Conservation (phyloP, 2,329 filamentous ascomycete species). For the Nemania abortiva region DNA sequence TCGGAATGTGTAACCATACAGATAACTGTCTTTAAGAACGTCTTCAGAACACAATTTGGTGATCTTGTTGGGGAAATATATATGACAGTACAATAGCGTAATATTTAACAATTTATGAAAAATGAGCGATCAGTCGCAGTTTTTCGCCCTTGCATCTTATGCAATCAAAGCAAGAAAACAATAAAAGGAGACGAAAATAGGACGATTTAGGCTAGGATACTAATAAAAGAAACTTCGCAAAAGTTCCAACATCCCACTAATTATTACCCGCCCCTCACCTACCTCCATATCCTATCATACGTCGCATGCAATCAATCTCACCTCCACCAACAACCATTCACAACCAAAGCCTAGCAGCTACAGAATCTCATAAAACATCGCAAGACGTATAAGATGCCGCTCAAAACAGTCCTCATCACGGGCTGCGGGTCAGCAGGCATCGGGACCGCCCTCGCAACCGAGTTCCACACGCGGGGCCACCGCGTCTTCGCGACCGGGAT, state of each 20-base stretch:
- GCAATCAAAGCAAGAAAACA: too few species aligned
- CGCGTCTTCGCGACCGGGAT: slow-evolving; percentile 50
- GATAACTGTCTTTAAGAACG: too few species aligned
- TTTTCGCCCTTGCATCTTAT: too few species aligned
- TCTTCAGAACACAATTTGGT: too few species aligned
- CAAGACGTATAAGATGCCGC: slow-evolving; percentile 35
- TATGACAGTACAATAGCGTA: too few species aligned
- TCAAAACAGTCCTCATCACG: slow-evolving; percentile 48
- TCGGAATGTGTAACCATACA: too few species aligned
- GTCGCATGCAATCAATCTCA: neutral
- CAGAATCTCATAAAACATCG: neutral
- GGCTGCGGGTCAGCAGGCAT: slow-evolving; percentile 47
- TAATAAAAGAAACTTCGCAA: too few species aligned
- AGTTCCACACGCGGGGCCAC: slow-evolving; percentile 49
- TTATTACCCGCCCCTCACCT: neutral
- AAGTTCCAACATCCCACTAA: neutral
- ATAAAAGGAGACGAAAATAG: too few species aligned
- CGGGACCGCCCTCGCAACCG: slow-evolving; percentile 45
- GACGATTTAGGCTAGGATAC: too few species aligned
- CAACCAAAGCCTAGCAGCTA: neutral
- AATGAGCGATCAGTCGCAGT: too few species aligned
- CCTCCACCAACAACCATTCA: neutral
- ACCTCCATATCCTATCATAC: neutral
- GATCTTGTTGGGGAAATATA: too few species aligned
- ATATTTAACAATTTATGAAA: too few species aligned